Base-by-base conservation (phyloP, 2,329 filamentous ascomycete species). In the Drechslera avenae region DNA sequence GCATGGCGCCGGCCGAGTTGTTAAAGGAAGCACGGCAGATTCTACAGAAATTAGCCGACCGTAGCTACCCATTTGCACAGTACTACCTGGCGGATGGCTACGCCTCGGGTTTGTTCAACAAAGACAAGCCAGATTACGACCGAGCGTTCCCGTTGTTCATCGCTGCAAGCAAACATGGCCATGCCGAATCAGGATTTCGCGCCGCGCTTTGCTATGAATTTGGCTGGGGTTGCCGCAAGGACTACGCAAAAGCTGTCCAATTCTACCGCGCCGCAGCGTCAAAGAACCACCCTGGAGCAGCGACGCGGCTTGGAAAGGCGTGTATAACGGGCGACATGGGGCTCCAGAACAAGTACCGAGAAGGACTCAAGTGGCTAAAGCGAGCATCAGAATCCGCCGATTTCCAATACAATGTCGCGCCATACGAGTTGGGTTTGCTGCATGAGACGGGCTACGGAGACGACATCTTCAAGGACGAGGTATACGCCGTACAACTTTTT, bases 31-130 rank as follows among this genome's bases (percentile, higher is more conserved):
- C 94, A 52, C 90, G 91, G 68, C 86, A 87, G 54, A 97, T 97
- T 64, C 78, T 99, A 36, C 90, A 95, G 75, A 88, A 87, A 56
- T 81, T 97, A 43, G 83, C 92, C 14, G 93, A 92, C 75, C 87
- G 86, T 50, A 91, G 91, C 37, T 97, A 97, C 72, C 94, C 94
- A 1, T 97, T 97, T 73, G 94, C 94, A 3, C 94, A 99, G 73
- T 99, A 99, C 76, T 97, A 97, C 72, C 85, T 99, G 10, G 94
- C 86, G 16, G 94, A 99, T 70, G 94, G 94, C 1, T 96, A 90
- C 70, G 90, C 91, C 2, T 97, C 93, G 5, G 94, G 94, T 0
- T 80, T 99, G 18, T 97, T 99, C 75, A 96, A 86, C 77, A 97
- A 97, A 74, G 90, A 91, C 55, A 95, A 93, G 69, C 86, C 91